A percentile compares a stretch with the other conserved stretches of the same genome.
phyloP scores from a whole-genome alignment of 345 rosid genomes.

The Populus ilicifolia region DNA sequence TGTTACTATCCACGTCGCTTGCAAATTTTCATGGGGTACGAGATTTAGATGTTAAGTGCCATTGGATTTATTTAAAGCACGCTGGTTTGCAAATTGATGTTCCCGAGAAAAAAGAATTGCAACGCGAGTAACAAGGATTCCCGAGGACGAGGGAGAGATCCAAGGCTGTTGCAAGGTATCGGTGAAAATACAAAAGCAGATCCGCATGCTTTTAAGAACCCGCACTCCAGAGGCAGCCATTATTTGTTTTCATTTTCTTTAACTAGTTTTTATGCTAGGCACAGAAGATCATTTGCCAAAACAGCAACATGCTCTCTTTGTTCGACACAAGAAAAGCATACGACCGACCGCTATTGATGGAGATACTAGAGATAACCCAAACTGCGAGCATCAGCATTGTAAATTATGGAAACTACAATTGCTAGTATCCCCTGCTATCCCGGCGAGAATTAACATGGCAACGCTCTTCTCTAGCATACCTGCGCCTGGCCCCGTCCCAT shows the following conservation, averaged over 20 bases:
- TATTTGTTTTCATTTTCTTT: background rate
- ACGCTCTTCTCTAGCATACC: background rate
- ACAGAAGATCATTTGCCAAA: background rate
- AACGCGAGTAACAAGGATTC: background rate
- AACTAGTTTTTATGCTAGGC: background rate
- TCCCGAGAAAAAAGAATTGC: background rate
- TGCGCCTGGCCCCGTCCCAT: background rate
- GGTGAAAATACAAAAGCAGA: no score
- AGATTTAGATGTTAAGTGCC: background rate
- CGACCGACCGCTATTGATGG: background rate
- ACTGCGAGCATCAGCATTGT: background rate
- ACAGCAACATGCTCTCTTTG: background rate
- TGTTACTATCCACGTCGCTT: no score
- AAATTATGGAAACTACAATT: background rate
- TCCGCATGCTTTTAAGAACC: no score
- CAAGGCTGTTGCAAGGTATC: no score
- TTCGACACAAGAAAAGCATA: background rate
- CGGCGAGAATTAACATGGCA: background rate
- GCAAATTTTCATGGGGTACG: background rate
- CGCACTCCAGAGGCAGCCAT: no score
- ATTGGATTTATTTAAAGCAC: no score
- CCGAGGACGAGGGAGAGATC: background rate
- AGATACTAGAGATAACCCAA: background rate
- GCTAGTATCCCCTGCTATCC: background rate
- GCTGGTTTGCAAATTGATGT: background rate